These are phyloP conservation scores for Daucus carota DNA, from an alignment of 129 eudicot species.

Conservation along the genomic window DNA sequence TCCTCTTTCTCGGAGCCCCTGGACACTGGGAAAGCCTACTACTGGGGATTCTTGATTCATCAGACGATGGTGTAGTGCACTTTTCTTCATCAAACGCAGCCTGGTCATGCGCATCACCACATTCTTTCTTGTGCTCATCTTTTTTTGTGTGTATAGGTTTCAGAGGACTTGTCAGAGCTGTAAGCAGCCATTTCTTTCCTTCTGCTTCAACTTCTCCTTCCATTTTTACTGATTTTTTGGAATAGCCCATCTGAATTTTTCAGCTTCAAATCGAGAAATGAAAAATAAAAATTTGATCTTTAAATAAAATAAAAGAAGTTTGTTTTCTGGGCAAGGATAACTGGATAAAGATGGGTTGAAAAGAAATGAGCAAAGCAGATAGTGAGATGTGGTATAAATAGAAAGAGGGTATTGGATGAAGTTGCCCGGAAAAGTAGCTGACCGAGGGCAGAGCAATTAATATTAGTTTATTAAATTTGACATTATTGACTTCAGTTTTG, in stretches of 20 bases:
- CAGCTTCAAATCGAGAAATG: background rate
- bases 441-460: slow-evolving; percentile 11
- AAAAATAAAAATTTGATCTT: background rate
- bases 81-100: slow-evolving; percentile 25
- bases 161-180: slow-evolving; percentile 39
- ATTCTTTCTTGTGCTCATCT: slow-evolving; percentile 1
- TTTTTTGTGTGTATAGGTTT: slow-evolving; percentile 45
- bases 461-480: background rate
- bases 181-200: slow-evolving; percentile 45
- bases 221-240: slow-evolving; percentile 22
- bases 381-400: background rate
- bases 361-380: background rate
- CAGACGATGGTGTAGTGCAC: slow-evolving; percentile 56
- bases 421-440: slow-evolving; percentile 14
- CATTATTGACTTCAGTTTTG: slow-evolving; percentile 12
- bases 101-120: background rate
- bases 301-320: background rate
- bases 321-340: too few species aligned
- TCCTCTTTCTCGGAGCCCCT: slow-evolving; percentile 65
- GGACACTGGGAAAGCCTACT: slow-evolving; percentile 38
- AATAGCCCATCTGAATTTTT: slow-evolving; percentile 16
- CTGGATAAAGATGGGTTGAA: background rate
- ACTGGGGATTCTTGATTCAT: slow-evolving; percentile 50
- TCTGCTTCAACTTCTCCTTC: slow-evolving; percentile 32
- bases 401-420: background rate